A percentile compares a stretch with the other conserved stretches of the same genome.
Evolutionary conservation across 2,329 filamentous ascomycete genomes (phyloP).

Genomic region (Scopulariopsis brevicaulis): DNA sequence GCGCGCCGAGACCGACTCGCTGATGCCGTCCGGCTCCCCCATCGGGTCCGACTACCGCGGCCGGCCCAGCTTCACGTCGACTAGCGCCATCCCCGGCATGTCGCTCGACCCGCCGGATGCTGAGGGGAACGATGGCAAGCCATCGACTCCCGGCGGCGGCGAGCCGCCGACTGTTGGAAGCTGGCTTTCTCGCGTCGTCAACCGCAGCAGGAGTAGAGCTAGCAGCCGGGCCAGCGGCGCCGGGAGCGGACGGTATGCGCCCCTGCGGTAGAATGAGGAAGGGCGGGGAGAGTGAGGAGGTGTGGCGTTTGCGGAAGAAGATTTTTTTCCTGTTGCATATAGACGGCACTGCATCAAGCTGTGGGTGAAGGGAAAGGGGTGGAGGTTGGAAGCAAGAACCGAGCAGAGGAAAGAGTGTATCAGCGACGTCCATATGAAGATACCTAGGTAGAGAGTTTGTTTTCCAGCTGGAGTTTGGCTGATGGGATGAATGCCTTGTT

Average conservation of each 20-base stretch:
- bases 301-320: not conserved
- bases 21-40: constrained; percentile 61
- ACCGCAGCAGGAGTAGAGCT: constrained; percentile 20
- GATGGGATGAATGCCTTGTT: not conserved
- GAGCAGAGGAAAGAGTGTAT: not conserved
- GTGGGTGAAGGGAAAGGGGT: not conserved
- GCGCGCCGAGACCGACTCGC: constrained; percentile 64
- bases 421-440: not conserved
- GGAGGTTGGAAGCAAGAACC: too few species aligned
- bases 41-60: constrained; percentile 63
- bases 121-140: constrained; percentile 32
- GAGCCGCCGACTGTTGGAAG: constrained; percentile 24
- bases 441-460: not conserved
- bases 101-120: constrained; percentile 63
- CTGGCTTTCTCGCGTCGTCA: constrained; percentile 33
- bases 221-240: constrained; percentile 21
- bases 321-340: constrained; percentile 19
- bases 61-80: constrained; percentile 39
- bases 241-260: constrained; percentile 28
- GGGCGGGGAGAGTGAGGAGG: not conserved
- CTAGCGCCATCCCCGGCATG: constrained; percentile 65
- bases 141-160: constrained; percentile 20
- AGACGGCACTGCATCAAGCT: constrained; percentile 15
- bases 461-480: not conserved
- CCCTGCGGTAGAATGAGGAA: constrained; percentile 28